Evolutionary conservation across 805 yeast species (phyloP), one percentile per base, ranked within the genome.

Genomic region (Diddensiella transvaalensis): DNA sequence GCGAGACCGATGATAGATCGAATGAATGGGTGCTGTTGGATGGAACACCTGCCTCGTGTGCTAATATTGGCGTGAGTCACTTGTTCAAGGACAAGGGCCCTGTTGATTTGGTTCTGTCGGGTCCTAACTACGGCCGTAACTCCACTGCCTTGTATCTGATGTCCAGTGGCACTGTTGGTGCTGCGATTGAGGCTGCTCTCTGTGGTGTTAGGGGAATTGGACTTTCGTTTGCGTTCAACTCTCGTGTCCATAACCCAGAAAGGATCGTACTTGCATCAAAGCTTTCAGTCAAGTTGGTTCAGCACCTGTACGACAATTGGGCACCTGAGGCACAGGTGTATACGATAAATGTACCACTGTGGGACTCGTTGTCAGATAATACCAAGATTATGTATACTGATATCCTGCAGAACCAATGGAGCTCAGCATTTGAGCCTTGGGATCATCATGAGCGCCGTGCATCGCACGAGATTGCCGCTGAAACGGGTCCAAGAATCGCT

Each of bases 31-130:
- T 81, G 33, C 69, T 91, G 42, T 70, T 93, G 8, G 89, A 87
- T 65, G 95, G 96, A 37, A 93, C 99, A 0, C 99, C 99, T 0
- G 99, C 98, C 13, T 85, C 96, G 1, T 88, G 97, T 67, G 77
- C 95, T 3, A 96, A 91, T 66, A 79, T 93, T 48, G 99, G 97
- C 1, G 67, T 87, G 39, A 82, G 87, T 59, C 88, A 87, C 61
- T 64, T 89, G 47, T 72, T 76, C 50, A 44, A 52, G 32, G 71
- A 75, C 40, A 68, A 70, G 35, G 77, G 76, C 2, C 83, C 84
- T 1, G 79, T 90, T 19, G 97, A 93, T 66, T 70, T 91, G 50
- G 96, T 93, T 3, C 65, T 93, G 19, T 85, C 96, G 47, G 99
- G 99, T 0, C 99, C 99, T 4, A 93, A 93, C 63, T 91, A 85